These are phyloP conservation scores for Torulaspora quercuum DNA, from an alignment of 805 yeast species.

Conservation along the genomic window DNA sequence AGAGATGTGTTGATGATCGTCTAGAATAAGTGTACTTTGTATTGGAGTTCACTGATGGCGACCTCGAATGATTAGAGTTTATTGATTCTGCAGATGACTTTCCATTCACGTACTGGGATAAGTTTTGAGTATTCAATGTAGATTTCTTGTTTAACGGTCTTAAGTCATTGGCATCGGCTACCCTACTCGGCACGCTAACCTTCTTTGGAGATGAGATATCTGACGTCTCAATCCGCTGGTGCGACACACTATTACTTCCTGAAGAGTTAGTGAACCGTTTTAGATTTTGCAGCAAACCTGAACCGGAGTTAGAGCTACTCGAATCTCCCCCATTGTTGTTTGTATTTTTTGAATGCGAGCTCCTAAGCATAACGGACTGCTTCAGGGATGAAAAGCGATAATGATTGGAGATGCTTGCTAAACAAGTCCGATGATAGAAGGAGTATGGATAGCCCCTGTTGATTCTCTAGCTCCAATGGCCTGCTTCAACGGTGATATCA, in stretches of 20 bases:
- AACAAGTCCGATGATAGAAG: not conserved
- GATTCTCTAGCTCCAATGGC: too few species aligned
- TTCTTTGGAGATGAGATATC: constrained; percentile 24
- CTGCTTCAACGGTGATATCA: too few species aligned
- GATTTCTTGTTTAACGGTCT: constrained; percentile 31
- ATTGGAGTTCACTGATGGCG: constrained; percentile 25
- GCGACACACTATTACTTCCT: constrained; percentile 6
- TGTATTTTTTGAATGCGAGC: constrained; percentile 16
- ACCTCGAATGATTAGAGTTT: constrained; percentile 19
- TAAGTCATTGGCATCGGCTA: constrained; percentile 16
- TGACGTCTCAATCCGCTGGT: constrained; percentile 15
- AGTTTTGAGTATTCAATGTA: constrained; percentile 29
- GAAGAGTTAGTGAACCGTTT: constrained; percentile 28
- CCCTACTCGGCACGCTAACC: constrained; percentile 21
- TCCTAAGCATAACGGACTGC: constrained; percentile 12
- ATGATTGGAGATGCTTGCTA: too few species aligned
- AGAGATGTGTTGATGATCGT: constrained; percentile 16
- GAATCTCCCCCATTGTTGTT: constrained; percentile 16
- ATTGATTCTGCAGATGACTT: constrained; percentile 13
- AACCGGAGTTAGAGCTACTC: constrained; percentile 8
- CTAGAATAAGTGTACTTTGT: constrained; percentile 31
- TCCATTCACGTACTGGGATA: constrained; percentile 30
- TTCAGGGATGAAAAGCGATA: too few species aligned
- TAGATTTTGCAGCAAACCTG: constrained; percentile 30
- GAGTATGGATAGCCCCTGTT: too few species aligned